phyloP scores from a whole-genome alignment of 257 asterid genomes.

The Prunella vulgaris region DNA sequence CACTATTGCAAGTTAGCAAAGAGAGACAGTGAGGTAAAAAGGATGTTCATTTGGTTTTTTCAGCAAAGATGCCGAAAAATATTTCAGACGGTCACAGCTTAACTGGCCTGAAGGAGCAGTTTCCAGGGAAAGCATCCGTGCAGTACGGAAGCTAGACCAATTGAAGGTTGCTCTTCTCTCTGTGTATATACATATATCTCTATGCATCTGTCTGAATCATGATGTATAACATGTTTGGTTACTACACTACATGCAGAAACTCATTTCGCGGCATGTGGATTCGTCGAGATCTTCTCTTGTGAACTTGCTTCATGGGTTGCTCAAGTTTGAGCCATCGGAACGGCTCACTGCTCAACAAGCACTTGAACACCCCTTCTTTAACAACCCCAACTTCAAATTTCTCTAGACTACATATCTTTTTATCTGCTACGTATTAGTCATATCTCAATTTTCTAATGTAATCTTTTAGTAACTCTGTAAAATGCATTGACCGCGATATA shows the following conservation, averaged over 20 bases:
- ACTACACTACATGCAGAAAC: constrained; percentile 36
- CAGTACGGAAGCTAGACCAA: constrained; percentile 44
- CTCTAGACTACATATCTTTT: background rate
- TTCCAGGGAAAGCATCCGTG: constrained; percentile 51
- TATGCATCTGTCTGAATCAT: no score
- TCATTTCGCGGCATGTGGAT: constrained; percentile 38
- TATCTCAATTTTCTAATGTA: constrained; percentile 2
- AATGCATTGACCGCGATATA: background rate
- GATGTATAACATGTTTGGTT: background rate
- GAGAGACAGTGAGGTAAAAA: background rate
- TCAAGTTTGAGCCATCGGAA: constrained; percentile 60
- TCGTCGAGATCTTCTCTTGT: constrained; percentile 39
- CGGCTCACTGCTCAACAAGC: constrained; percentile 64
- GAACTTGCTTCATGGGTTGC: constrained; percentile 51
- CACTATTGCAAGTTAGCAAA: no score
- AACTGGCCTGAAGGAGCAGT: constrained; percentile 64
- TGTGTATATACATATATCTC: background rate
- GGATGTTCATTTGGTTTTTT: constrained; percentile 7
- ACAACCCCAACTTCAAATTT: constrained; percentile 29
- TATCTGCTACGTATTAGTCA: background rate
- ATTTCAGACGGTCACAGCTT: constrained; percentile 39
- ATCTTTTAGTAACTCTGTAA: background rate
- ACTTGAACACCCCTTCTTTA: constrained; percentile 67
- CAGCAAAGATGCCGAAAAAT: constrained; percentile 44
- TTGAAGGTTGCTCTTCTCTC: constrained; percentile 29